phyloP scores from a whole-genome alignment of 169 alveolate genomes.

The Babesia ovis region DNA sequence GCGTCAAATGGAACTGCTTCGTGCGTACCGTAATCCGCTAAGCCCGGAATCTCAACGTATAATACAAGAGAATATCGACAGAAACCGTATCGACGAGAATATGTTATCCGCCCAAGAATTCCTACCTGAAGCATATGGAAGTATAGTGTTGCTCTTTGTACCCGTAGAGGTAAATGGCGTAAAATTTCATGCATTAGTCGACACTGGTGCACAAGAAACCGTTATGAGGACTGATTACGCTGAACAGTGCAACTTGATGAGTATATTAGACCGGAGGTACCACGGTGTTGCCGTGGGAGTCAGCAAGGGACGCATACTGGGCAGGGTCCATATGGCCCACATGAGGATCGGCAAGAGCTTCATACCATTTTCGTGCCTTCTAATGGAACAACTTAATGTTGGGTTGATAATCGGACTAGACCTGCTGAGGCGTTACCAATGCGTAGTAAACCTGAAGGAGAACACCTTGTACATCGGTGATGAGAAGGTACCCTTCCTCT shows the following conservation, averaged over 20 bases:
- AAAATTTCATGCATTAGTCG: conserved; percentile 92
- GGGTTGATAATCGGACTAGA: conserved; percentile 95
- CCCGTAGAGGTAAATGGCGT: conserved; percentile 87
- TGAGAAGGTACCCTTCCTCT: conserved; percentile 72
- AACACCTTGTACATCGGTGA: conserved; percentile 85
- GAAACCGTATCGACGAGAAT: conserved; percentile 85
- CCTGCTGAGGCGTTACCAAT: conserved; percentile 88
- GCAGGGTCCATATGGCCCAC: conserved; percentile 93
- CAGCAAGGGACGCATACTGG: conserved; percentile 90
- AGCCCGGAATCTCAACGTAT: conserved; percentile 88
- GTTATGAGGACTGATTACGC: conserved; percentile 91
- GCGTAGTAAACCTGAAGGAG: conserved; percentile 88
- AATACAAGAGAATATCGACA: conserved; percentile 83
- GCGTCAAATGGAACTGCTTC: conserved; percentile 31
- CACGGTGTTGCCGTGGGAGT: conserved; percentile 94
- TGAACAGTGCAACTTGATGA: conserved; percentile 86
- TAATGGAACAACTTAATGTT: conserved; percentile 87
- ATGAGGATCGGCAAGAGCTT: conserved; percentile 86
- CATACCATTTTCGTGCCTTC: conserved; percentile 88
- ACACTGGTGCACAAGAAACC: conserved; percentile 94
- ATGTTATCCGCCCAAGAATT: conserved; percentile 79
- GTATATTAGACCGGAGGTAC: conserved; percentile 89
- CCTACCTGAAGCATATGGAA: conserved; percentile 76
- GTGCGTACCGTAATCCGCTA: conserved; percentile 77
- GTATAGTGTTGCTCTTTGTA: conserved; percentile 90